Evolutionary conservation across 805 yeast genomes (phyloP), one percentile per base, ranked within the genome.

Genomic region (Lachancea cidri): DNA sequence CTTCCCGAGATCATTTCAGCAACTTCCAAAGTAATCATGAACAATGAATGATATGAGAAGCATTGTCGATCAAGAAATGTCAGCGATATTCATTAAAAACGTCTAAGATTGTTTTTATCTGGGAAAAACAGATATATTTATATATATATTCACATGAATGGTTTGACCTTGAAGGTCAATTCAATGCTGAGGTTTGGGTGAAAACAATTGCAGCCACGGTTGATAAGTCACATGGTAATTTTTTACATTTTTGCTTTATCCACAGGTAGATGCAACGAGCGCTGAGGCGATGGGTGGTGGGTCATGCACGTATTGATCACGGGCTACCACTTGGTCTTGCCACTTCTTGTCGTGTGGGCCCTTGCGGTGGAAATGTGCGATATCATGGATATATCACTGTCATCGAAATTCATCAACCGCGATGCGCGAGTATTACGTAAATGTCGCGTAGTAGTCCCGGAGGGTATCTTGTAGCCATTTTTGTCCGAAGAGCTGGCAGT

Each of bases 371-470:
- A 55, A 18, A 54, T 41, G 36, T 60, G 64, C n/a, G 66, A 61
- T n/a, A 61, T 52, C 66, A 61, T 61, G 5, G 66, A 61, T 7
- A 61, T 55, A 39, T 61, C 66, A 46, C 59, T 56, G 47, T 59
- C 64, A 36, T 61, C 66, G 35, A 51, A 53, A 30, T 49, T 49
- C 33, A 48, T 45, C 17, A 46, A 41, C 29, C 49, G 49, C 17
- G 52, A 45, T 30, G 45, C 43, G 17, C 60, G 52, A 33, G 45
- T 39, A 15, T 53, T 46, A 39, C 58, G 56, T 35, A 54, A 35
- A 45, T 58, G 56, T 18, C 53, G 53, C 3, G 62, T 53, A 5
- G 59, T 49, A 15, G 49, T 50, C 20, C 50, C 55, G 4, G 64
- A 49, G 13, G 64, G 64, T 17, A 56, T 52, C 43, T 54, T 57